phyloP scores from a whole-genome alignment of 768 basidiomycete species.

The Calocera viscosa region DNA sequence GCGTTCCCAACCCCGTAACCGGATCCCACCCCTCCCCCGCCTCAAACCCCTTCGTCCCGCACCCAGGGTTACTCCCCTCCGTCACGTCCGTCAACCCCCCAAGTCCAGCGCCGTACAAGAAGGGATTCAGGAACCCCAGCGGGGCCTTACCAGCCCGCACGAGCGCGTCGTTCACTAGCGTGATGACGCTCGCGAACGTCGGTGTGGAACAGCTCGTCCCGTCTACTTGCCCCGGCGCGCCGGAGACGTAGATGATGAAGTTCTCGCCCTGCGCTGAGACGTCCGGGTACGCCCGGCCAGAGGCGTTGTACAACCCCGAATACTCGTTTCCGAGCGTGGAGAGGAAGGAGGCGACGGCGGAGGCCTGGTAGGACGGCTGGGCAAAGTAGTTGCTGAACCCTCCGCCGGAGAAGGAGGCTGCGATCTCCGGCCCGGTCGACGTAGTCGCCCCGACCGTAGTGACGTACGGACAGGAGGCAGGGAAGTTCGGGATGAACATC shows the following conservation, averaged over 20 bases:
- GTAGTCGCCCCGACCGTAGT: slow-evolving; percentile 30
- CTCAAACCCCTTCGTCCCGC: slow-evolving; percentile 9
- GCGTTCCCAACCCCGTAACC: slow-evolving; percentile 12
- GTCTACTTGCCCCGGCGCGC: slow-evolving; percentile 17
- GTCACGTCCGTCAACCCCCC: neutral
- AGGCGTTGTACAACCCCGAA: slow-evolving; percentile 22
- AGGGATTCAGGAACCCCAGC: slow-evolving; percentile 31
- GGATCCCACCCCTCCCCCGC: slow-evolving; percentile 12
- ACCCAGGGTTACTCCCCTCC: neutral
- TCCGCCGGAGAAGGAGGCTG: slow-evolving; percentile 27
- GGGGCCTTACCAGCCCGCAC: slow-evolving; percentile 21
- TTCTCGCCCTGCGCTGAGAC: slow-evolving; percentile 21
- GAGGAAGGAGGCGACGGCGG: slow-evolving; percentile 31
- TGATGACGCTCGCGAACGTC: slow-evolving; percentile 26
- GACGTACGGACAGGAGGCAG: slow-evolving; percentile 29
- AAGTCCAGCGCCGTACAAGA: slow-evolving; percentile 22
- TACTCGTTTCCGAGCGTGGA: slow-evolving; percentile 23
- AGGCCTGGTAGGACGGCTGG: slow-evolving; percentile 29
- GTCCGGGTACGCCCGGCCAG: slow-evolving; percentile 20
- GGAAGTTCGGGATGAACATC: slow-evolving; percentile 29
- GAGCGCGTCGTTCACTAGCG: slow-evolving; percentile 28
- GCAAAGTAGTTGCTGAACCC: slow-evolving; percentile 30
- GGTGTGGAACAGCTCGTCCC: slow-evolving; percentile 29
- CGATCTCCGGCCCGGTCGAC: slow-evolving; percentile 23
- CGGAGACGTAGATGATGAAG: slow-evolving; percentile 23